Percentiles rank a stretch among this genome's conserved stretches.
Conservation (phyloP, 2,329 filamentous ascomycete genomes). For the Penicillium sp. region DNA sequence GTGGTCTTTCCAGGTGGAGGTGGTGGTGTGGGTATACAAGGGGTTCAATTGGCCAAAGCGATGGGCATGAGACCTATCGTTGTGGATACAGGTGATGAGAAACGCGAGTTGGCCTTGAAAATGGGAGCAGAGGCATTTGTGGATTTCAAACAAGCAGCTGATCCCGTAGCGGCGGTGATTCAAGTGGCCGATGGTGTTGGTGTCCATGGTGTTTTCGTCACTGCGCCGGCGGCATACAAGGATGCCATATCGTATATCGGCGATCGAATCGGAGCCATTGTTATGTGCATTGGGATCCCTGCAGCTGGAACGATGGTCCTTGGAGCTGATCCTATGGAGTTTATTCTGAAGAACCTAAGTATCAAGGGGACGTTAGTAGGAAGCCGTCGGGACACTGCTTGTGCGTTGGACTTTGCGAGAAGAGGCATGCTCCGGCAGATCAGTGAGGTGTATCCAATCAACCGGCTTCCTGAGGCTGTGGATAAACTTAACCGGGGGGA, state of each 20-base stretch:
- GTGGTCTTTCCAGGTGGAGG: conserved; percentile 46
- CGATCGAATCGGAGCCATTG: conserved; percentile 48
- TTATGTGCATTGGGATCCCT: conserved; percentile 54
- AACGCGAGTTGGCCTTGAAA: conserved; percentile 47
- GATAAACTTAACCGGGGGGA: conserved; percentile 52
- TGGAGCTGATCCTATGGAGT: conserved; percentile 28
- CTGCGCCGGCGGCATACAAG: conserved; percentile 42
- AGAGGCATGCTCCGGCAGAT: conserved; percentile 54
- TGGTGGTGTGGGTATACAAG: conserved; percentile 59
- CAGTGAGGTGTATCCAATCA: conserved; percentile 50
- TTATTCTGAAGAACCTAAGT: conserved; percentile 26
- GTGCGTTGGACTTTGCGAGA: conserved; percentile 46
- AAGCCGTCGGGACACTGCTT: conserved; percentile 36
- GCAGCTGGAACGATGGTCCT: conserved; percentile 20
- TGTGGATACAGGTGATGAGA: conserved; percentile 53
- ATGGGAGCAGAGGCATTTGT: conserved; percentile 59
- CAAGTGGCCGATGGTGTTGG: conserved; percentile 50
- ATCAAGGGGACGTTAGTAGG: conserved; percentile 31
- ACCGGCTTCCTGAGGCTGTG: conserved; percentile 52
- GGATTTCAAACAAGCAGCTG: conserved; percentile 51
- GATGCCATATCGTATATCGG: conserved; percentile 43
- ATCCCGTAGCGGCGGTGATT: conserved; percentile 43
- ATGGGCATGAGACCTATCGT: conserved; percentile 61
- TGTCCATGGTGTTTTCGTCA: conserved; percentile 48
- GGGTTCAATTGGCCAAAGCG: conserved; percentile 55